Base-by-base conservation (phyloP, 2,329 filamentous ascomycete species). In the Penicillium aurantiogriseum region DNA sequence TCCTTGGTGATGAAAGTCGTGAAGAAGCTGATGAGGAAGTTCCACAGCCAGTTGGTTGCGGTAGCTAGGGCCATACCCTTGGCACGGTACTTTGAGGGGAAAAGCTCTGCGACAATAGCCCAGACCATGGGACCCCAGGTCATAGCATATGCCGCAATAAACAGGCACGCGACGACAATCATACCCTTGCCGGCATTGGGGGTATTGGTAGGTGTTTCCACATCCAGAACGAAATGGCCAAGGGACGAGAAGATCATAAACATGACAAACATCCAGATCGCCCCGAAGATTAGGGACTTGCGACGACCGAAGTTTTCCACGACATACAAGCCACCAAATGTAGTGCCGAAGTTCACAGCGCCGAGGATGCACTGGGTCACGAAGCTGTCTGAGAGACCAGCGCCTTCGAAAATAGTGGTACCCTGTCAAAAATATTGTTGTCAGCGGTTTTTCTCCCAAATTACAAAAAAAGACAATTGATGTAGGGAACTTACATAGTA, bases 31-130 rank as follows among this genome's bases (percentile, higher is more conserved):
- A 89, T 79, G 65, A 88, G 74, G 74, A 91, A 91, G 71, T 90
- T 88, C 85, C 86, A 89, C 10, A 69, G 58, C 89, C 89, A 92
- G 76, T 92, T 92, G 19, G 88, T 85, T 0, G 88, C 84, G 7
- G 88, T 91, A n/a, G 88, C 88, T n/a, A 92, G 76, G 1, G 88
- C 89, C 83, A 91, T 90, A 57, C 86, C 86, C 74, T 90, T 90
- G 58, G 89, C 88, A 69, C 89, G 85, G 59, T 76, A 77, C 58
- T 76, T 74, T 17, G 70, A 71, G 1, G 76, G 76, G 68, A 76
- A 78, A 5, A 79, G 63, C 57, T 79, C 76, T 7, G 74, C 73
- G 23, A 74, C 74, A 33, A 81, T 77, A 1, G 79, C 72, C 79
- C 79, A 81, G 9, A 79, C 69, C 65, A 80, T 79, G 0, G 87